phyloP scores from a whole-genome alignment of 1,284 basidiomycete genomes.

The Phylloboletellus chloephorus region DNA sequence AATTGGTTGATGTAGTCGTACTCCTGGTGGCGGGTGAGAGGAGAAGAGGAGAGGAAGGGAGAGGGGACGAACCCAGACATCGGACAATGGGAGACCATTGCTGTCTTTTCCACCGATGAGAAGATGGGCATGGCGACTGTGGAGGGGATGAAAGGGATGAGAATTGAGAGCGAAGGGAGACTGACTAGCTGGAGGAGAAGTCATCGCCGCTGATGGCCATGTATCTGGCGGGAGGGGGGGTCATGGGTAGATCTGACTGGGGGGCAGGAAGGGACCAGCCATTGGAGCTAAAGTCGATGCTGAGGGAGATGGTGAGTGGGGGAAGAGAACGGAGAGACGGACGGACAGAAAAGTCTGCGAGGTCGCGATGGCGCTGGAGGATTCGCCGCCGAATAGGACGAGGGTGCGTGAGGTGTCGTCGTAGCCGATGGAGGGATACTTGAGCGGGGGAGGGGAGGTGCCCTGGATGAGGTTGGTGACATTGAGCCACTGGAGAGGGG shows the following conservation, averaged over 20 bases:
- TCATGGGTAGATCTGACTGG: slow-evolving; percentile 39
- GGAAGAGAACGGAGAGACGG: not conserved
- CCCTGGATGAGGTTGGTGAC: slow-evolving; percentile 52
- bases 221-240: slow-evolving; percentile 56
- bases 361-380: slow-evolving; percentile 55
- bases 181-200: slow-evolving; percentile 74
- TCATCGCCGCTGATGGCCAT: slow-evolving; percentile 59
- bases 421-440: slow-evolving; percentile 66
- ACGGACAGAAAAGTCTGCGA: slow-evolving; percentile 60
- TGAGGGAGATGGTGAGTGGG: slow-evolving; percentile 8
- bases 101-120: slow-evolving; percentile 63
- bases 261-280: slow-evolving; percentile 56
- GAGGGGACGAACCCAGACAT: slow-evolving; percentile 58
- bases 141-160: slow-evolving; percentile 11
- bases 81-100: slow-evolving; percentile 48
- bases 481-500: slow-evolving; percentile 71
- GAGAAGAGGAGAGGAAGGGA: not conserved
- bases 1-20: slow-evolving; percentile 69
- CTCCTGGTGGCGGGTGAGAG: slow-evolving; percentile 43
- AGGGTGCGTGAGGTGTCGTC: slow-evolving; percentile 50
- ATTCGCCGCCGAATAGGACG: slow-evolving; percentile 72
- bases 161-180: slow-evolving; percentile 15
- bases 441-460: slow-evolving; percentile 55
- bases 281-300: slow-evolving; percentile 47
- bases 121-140: slow-evolving; percentile 63